These are phyloP conservation scores for Phytopythium kandeliae DNA, from an alignment of 352 stramenopile species.

Conservation along the genomic window DNA sequence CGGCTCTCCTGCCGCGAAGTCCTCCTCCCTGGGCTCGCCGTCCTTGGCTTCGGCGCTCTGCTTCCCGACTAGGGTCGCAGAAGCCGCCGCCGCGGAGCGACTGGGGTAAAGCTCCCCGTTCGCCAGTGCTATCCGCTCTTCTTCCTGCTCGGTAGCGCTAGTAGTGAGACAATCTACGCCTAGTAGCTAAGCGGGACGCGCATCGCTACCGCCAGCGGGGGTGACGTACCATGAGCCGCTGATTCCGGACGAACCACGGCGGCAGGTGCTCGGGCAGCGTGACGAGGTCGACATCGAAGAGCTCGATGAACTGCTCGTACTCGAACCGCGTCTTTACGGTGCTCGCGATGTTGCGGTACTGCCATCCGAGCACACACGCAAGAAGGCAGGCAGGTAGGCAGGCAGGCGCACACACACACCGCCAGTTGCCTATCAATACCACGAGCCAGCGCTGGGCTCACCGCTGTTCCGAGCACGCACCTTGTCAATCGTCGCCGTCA, in stretches of 20 bases:
- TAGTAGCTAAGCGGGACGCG: too few species aligned
- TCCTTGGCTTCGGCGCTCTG: constrained; percentile 8
- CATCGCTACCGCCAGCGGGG: too few species aligned
- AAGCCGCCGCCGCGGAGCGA: constrained; percentile 12
- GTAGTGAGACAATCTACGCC: background rate
- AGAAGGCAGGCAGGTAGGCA: too few species aligned
- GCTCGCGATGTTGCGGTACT: constrained; percentile 85
- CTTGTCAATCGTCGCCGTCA: constrained; percentile 86
- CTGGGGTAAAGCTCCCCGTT: constrained; percentile 68
- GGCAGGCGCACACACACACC: too few species aligned
- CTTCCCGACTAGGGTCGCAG: constrained; percentile 4
- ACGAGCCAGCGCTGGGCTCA: background rate
- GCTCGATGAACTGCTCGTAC: constrained; percentile 87
- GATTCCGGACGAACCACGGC: constrained; percentile 77
- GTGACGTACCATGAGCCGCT: constrained; percentile 72
- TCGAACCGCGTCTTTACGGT: constrained; percentile 85
- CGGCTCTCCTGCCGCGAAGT: background rate
- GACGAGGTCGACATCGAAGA: constrained; percentile 85
- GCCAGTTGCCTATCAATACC: too few species aligned
- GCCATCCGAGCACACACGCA: background rate
- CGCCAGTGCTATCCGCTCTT: constrained; percentile 65
- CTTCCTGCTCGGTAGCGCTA: constrained; percentile 30
- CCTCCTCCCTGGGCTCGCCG: constrained; percentile 7
- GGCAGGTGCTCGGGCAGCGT: constrained; percentile 73
- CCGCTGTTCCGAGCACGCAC: constrained; percentile 11